Evolutionary conservation across 768 basidiomycete genomes (phyloP).

Genomic region (Boletus bicolor): DNA sequence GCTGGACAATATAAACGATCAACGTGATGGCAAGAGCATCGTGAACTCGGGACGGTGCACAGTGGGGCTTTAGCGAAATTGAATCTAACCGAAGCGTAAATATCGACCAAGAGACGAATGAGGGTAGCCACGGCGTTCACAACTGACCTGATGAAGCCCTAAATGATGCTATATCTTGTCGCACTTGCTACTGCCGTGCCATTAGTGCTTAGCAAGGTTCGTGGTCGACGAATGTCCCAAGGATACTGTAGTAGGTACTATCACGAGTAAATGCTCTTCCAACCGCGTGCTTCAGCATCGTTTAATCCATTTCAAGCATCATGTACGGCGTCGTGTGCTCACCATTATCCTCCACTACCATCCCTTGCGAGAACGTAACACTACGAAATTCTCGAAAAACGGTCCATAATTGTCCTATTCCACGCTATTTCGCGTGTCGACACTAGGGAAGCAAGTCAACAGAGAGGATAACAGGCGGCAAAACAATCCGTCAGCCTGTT

Average conservation of each 20-base stretch:
- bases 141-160: slow-evolving; percentile 37
- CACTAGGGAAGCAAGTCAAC: slow-evolving; percentile 14
- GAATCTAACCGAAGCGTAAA: slow-evolving; percentile 23
- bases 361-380: slow-evolving; percentile 23
- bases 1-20: slow-evolving; percentile 22
- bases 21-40: slow-evolving; percentile 20
- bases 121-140: slow-evolving; percentile 8
- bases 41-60: slow-evolving; percentile 27
- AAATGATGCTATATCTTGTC: slow-evolving; percentile 37
- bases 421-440: slow-evolving; percentile 18
- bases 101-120: slow-evolving; percentile 7
- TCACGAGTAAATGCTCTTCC: slow-evolving; percentile 24
- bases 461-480: slow-evolving; percentile 15
- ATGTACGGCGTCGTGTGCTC: not conserved
- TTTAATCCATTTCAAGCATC: not conserved
- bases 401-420: slow-evolving; percentile 5
- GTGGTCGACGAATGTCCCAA: slow-evolving; percentile 54
- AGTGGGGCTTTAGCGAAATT: slow-evolving; percentile 24
- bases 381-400: slow-evolving; percentile 7
- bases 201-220: slow-evolving; percentile 46
- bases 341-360: slow-evolving; percentile 24
- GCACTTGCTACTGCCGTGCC: slow-evolving; percentile 40
- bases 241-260: slow-evolving; percentile 31
- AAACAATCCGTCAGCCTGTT: slow-evolving; percentile 14
- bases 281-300: slow-evolving; percentile 13